Evolutionary conservation across 1,284 basidiomycete species (phyloP).

Genomic region (Psilocybe mexicana): DNA sequence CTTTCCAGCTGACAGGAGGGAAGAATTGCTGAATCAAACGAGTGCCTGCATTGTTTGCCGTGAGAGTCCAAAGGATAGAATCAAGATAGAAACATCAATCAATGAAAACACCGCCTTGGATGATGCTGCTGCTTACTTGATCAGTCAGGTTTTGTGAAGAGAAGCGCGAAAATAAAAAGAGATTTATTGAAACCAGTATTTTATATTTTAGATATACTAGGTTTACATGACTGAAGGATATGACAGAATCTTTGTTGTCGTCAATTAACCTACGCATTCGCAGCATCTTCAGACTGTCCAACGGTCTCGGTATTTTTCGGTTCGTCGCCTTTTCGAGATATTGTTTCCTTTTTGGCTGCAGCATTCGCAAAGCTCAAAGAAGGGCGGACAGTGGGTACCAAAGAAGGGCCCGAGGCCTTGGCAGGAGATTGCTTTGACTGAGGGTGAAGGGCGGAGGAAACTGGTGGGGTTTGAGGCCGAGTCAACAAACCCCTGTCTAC

Average conservation of each 20-base stretch:
- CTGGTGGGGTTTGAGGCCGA: conserved; percentile 38
- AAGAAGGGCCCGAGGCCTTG: conserved; percentile 27
- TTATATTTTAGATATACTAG: not conserved
- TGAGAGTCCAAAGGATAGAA: conserved; percentile 22
- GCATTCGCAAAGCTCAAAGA: conserved; percentile 72
- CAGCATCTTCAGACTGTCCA: conserved; percentile 17
- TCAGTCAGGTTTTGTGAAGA: not conserved
- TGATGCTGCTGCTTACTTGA: not conserved
- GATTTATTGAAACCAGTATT: too few species aligned
- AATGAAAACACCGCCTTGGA: not conserved
- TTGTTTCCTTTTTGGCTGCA: conserved; percentile 43
- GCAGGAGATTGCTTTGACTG: conserved; percentile 30
- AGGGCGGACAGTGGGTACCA: conserved; percentile 55
- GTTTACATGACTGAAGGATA: not conserved
- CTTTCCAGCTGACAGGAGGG: conserved; percentile 35
- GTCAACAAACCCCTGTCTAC: conserved; percentile 49
- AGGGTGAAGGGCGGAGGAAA: conserved; percentile 32
- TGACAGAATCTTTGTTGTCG: conserved; percentile 3
- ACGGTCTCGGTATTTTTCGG: conserved; percentile 18
- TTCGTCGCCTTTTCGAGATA: conserved; percentile 18
- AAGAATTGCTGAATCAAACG: conserved; percentile 36
- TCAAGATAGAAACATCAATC: not conserved
- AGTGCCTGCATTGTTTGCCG: conserved; percentile 23
- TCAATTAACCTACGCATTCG: conserved; percentile 16
- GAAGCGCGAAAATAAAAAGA: too few species aligned